Conservation (phyloP, 352 stramenopile species). For the Phytophthora niederhauseri region DNA sequence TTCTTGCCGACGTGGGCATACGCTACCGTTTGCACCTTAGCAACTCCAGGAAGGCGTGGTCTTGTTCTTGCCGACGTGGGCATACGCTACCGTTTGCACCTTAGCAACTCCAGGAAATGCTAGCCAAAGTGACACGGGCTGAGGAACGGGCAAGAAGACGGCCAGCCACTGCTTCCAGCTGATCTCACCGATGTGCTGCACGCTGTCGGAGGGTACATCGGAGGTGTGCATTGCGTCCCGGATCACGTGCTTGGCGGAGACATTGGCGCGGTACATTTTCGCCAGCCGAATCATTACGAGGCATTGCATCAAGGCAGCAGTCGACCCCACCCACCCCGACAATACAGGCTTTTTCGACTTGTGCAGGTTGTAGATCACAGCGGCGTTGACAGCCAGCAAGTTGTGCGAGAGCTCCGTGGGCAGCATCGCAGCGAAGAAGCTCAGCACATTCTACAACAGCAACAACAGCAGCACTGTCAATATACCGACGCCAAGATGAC, state of each 20-base stretch:
- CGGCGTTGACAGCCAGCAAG: slow-evolving; percentile 51
- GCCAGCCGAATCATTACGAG: slow-evolving; percentile 54
- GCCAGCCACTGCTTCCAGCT: slow-evolving; percentile 57
- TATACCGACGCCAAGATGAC: background rate
- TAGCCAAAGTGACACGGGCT: slow-evolving; percentile 52
- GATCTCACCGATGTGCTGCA: slow-evolving; percentile 53
- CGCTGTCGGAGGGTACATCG: slow-evolving; percentile 35
- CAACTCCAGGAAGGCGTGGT: slow-evolving; percentile 59
- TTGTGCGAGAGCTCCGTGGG: slow-evolving; percentile 71
- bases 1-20: slow-evolving; percentile 73
- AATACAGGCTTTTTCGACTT: slow-evolving; percentile 49
- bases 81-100: slow-evolving; percentile 62
- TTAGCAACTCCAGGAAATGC: slow-evolving; percentile 59
- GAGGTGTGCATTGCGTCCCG: slow-evolving; percentile 44
- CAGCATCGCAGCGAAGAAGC: slow-evolving; percentile 62
- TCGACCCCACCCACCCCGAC: slow-evolving; percentile 51
- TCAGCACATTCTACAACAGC: slow-evolving; percentile 46
- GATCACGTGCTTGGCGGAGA: slow-evolving; percentile 51
- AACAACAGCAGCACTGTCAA: background rate
- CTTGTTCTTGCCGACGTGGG: slow-evolving; percentile 65
- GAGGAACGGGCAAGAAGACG: slow-evolving; percentile 64
- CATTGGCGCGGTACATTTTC: slow-evolving; percentile 52
- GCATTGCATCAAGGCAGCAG: slow-evolving; percentile 52
- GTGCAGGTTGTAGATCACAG: slow-evolving; percentile 50
- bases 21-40: slow-evolving; percentile 56